Conservation (phyloP, 2,329 filamentous ascomycete genomes). For the Ophiostoma fasciatum region DNA sequence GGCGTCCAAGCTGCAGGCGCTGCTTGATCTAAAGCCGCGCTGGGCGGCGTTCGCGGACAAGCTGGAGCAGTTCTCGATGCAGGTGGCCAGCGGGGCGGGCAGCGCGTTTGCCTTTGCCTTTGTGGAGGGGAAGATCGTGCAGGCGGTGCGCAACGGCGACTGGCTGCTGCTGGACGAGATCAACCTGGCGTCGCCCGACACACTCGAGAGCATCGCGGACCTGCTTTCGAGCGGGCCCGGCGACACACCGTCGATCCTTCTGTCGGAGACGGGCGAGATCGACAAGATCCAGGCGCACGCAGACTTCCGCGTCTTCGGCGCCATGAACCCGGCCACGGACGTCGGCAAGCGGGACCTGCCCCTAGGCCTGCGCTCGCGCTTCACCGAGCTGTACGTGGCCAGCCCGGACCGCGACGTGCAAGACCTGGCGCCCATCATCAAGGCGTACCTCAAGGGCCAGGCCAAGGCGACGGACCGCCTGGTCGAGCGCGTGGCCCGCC, state of each 20-base stretch:
- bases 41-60: conserved; percentile 72
- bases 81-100: conserved; percentile 57
- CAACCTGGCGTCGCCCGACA: conserved; percentile 88
- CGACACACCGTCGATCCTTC: conserved; percentile 63
- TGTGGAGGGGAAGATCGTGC: conserved; percentile 88
- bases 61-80: conserved; percentile 64
- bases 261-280: conserved; percentile 88
- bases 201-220: conserved; percentile 83
- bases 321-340: conserved; percentile 98
- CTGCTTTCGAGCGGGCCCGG: conserved; percentile 60
- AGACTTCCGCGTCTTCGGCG: conserved; percentile 89
- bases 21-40: conserved; percentile 42
- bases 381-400: conserved; percentile 89
- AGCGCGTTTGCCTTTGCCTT: conserved; percentile 79
- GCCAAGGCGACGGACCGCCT: conserved; percentile 58
- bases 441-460: conserved; percentile 66
- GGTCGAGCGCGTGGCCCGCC: conserved; percentile 63
- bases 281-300: conserved; percentile 81
- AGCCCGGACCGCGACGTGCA: conserved; percentile 78
- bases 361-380: conserved; percentile 73
- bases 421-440: conserved; percentile 76
- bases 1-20: conserved; percentile 46
- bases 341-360: conserved; percentile 91
- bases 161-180: conserved; percentile 98
- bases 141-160: conserved; percentile 88